phyloP scores from a whole-genome alignment of 768 basidiomycete genomes.

The Pholiota microspora region DNA sequence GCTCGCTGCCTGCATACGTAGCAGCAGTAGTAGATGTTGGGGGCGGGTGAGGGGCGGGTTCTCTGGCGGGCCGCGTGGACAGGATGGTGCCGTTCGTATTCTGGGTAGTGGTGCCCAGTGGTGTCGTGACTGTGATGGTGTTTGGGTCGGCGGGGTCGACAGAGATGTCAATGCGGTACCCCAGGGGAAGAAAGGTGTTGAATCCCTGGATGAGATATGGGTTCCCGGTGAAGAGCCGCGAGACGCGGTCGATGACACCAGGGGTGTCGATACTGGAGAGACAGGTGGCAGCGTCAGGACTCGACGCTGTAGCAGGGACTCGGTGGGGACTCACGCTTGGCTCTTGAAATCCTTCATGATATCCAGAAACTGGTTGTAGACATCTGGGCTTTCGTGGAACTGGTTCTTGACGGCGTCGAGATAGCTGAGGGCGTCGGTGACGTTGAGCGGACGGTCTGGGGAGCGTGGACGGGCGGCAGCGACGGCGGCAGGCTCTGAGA shows the following conservation, averaged over 20 bases:
- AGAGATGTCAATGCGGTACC: conserved; percentile 90
- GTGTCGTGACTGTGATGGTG: conserved; percentile 81
- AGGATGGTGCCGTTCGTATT: conserved; percentile 40
- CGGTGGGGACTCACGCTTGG: conserved; percentile 61
- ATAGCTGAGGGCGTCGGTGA: conserved; percentile 90
- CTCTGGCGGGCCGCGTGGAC: conserved; percentile 27
- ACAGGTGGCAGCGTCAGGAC: too few relatives aligned
- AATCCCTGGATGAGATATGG: conserved; percentile 92
- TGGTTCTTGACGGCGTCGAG: conserved; percentile 93
- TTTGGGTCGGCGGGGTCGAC: conserved; percentile 67
- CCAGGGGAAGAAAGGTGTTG: conserved; percentile 94
- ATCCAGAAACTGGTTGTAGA: conserved; percentile 92
- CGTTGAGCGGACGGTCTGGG: conserved; percentile 73
- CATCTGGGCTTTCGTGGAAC: conserved; percentile 87
- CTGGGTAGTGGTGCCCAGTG: conserved; percentile 69
- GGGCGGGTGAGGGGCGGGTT: conserved; percentile 29
- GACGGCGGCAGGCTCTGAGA: conserved; percentile 33
- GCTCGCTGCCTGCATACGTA: conserved; percentile 28
- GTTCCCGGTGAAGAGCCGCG: conserved; percentile 88
- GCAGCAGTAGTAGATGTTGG: conserved; percentile 27
- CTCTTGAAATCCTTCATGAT: conserved; percentile 99
- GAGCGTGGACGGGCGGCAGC: conserved; percentile 28
- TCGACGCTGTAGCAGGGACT: too few relatives aligned
- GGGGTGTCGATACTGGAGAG: conserved; percentile 88
- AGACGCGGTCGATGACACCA: conserved; percentile 94